Evolutionary conservation across 208 protist genomes (phyloP).

Genomic region (Naegleria lovaniensis): DNA sequence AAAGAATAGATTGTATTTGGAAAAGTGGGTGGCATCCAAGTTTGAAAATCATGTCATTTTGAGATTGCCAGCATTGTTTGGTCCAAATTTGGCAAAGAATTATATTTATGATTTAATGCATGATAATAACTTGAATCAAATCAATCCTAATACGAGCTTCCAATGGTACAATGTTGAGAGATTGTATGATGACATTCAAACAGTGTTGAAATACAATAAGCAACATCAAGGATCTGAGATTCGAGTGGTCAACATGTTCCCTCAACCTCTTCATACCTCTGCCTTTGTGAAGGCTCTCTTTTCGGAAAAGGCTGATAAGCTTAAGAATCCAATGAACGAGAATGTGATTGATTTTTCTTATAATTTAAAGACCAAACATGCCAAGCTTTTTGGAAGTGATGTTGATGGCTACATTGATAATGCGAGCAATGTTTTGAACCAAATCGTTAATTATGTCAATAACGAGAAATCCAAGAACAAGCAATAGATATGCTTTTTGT

Average conservation of each 20-base stretch:
- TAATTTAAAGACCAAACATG: background rate
- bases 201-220: background rate
- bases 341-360: conserved; percentile 2
- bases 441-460: background rate
- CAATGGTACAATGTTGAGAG: background rate
- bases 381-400: background rate
- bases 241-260: background rate
- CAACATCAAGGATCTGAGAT: background rate
- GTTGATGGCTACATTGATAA: background rate
- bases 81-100: background rate
- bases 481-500: no score
- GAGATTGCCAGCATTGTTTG: background rate
- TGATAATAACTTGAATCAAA: background rate
- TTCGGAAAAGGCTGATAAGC: background rate
- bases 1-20: background rate
- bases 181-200: background rate
- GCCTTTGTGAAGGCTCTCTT: background rate
- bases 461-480: background rate
- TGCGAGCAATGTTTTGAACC: background rate
- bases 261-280: background rate
- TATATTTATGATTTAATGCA: conserved; percentile 2
- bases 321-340: background rate
- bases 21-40: background rate
- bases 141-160: background rate
- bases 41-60: background rate